Conservation (phyloP, 2,329 filamentous ascomycete genomes). For the Arthroderma sp. region DNA sequence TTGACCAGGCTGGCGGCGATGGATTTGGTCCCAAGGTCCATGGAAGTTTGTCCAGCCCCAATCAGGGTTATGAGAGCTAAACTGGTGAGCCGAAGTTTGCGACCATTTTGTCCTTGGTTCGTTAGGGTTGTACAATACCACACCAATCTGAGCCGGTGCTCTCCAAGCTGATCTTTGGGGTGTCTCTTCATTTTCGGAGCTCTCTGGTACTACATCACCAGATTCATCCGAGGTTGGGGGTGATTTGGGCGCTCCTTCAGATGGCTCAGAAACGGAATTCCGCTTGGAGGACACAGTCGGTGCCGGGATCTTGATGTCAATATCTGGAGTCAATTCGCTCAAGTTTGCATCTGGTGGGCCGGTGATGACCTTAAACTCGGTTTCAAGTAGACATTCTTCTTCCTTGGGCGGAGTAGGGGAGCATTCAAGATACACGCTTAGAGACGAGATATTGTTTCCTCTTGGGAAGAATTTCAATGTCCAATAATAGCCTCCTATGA, state of each 20-base stretch:
- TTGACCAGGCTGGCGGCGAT: conserved; percentile 43
- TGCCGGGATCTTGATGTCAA: conserved; percentile 19
- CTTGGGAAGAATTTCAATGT: conserved; percentile 52
- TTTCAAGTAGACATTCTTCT: conserved; percentile 24
- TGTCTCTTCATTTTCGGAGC: conserved; percentile 7
- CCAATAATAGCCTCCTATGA: conserved; percentile 49
- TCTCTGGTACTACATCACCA: conserved; percentile 3
- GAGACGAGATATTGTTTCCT: conserved; percentile 44
- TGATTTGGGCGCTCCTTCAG: conserved; percentile 5
- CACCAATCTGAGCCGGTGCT: conserved; percentile 46
- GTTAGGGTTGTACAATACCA: conserved; percentile 50
- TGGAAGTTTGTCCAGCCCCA: conserved; percentile 54
- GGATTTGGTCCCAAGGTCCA: conserved; percentile 45
- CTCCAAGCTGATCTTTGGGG: conserved; percentile 24
- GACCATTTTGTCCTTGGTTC: conserved; percentile 47
- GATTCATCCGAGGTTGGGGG: neutral
- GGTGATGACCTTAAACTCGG: conserved; percentile 28
- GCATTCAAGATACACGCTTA: conserved; percentile 51
- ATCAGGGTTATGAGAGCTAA: conserved; percentile 44
- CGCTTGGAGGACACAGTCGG: conserved; percentile 10
- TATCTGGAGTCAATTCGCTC: conserved; percentile 18
- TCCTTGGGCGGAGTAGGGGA: conserved; percentile 35
- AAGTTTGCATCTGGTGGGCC: conserved; percentile 25
- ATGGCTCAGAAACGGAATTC: neutral
- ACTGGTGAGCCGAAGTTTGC: conserved; percentile 46